Base-by-base conservation (phyloP, 2,329 filamentous ascomycete species). In the Cyphellophora europaea region DNA sequence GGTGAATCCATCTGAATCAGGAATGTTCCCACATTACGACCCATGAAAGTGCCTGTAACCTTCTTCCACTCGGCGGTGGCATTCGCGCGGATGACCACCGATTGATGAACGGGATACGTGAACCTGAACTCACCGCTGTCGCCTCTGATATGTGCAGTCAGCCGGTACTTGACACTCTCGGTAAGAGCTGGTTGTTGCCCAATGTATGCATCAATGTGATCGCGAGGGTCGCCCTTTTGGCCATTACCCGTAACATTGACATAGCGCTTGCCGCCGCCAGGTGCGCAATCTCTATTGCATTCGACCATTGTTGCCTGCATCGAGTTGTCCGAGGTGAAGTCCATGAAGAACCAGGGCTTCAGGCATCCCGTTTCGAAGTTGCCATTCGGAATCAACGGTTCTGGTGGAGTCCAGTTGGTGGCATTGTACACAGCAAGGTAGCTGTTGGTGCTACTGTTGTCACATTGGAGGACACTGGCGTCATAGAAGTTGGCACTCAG, bases 151-250 rank as follows among this genome's bases (percentile, higher is more conserved):
- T n/a, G 8, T n/a, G 21, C 21, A 25, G 8, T 25, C 21, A 25
- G 21, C 21, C 21, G 21, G 13, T 30, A 30, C 28, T 12, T 8
- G 8, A 30, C 28, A 30, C 13, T 13, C 6, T 12, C 14, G 8
- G 6, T 13, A 6, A 30, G 13, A 6, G n/a, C 13, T 10, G 28
- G 28, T 13, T 30, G 6, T 13, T 30, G 28, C 28, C 28, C 28
- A 16, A 30, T 30, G 13, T 30, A 30, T 13, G 28, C 28, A 16
- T 30, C 28, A 16, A 30, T 30, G 28, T 30, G 28, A 16, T 30
- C 28, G 8, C 28, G 28, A 6, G 11, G 6, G 13, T 10, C 10
- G 8, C 28, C 28, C 6, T 30, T 30, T 13, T 30, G 8, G 8
- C 28, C 28, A 30, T 30, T 30, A 13, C 28, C 28, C 28, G 28